These are phyloP conservation scores for Lagenaria siceraria DNA, from an alignment of 306 rosid species.

Conservation along the genomic window DNA sequence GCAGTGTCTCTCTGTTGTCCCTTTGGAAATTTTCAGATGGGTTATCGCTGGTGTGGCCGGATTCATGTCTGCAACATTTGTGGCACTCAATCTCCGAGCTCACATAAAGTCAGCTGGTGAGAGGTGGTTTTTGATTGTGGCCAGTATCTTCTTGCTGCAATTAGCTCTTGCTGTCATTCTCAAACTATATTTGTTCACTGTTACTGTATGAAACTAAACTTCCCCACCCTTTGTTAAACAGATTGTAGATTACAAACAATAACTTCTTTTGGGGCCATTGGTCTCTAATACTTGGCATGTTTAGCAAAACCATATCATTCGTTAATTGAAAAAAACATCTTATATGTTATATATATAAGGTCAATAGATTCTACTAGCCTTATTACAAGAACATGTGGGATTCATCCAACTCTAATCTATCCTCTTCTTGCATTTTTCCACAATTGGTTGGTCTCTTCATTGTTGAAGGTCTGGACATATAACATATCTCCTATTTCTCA, in stretches of 20 bases:
- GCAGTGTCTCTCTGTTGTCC: constrained; percentile 90
- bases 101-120: constrained; percentile 85
- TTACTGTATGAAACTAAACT: constrained; percentile 41
- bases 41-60: constrained; percentile 80
- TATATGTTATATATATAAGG: not conserved
- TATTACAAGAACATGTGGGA: not conserved
- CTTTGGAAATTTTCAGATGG: constrained; percentile 75
- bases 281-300: not conserved
- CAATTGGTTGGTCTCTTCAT: not conserved
- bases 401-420: not conserved
- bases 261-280: not conserved
- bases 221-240: constrained; percentile 6
- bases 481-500: not conserved
- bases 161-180: constrained; percentile 67
- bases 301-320: constrained; percentile 4
- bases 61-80: constrained; percentile 82
- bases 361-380: not conserved
- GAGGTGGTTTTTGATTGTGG: constrained; percentile 88
- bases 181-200: constrained; percentile 72
- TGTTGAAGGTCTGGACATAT: not conserved
- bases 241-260: constrained; percentile 22
- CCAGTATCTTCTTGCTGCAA: constrained; percentile 84
- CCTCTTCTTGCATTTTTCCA: not conserved
- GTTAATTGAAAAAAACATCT: not conserved
- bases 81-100: constrained; percentile 83